Percentiles rank a stretch among this genome's conserved stretches.
These are phyloP conservation scores for Mucor irregularis DNA, from an alignment of 371 early-diverging fungal genomes.

Conservation along the genomic window DNA sequence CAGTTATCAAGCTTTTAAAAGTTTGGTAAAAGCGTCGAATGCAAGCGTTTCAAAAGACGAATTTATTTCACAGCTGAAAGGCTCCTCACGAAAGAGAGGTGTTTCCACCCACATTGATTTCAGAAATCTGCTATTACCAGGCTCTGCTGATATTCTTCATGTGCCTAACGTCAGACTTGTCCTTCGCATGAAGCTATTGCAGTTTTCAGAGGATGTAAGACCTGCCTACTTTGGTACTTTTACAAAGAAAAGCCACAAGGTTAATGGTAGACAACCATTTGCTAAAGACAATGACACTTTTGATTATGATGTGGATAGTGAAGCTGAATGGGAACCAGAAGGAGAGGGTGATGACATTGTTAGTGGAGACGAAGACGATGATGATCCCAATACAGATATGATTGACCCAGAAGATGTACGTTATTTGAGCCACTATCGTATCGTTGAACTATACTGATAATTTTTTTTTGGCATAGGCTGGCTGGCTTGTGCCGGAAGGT, in stretches of 20 bases:
- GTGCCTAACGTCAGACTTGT: constrained; percentile 32
- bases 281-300: constrained; percentile 59
- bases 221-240: constrained; percentile 87
- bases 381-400: constrained; percentile 44
- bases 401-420: constrained; percentile 49
- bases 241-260: constrained; percentile 58
- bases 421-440: too few species aligned
- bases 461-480: constrained; percentile 35
- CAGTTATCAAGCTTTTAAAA: constrained; percentile 6
- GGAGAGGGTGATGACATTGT: constrained; percentile 87
- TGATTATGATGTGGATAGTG: constrained; percentile 87
- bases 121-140: constrained; percentile 13
- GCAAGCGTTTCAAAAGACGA: neutral
- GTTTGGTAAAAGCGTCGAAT: neutral
- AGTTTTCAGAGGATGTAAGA: constrained; percentile 72
- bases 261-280: constrained; percentile 67
- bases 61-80: constrained; percentile 6
- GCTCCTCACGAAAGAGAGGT: constrained; percentile 24
- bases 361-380: constrained; percentile 78
- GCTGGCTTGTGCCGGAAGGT: constrained; percentile 76
- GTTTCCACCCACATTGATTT: constrained; percentile 16
- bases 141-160: constrained; percentile 24
- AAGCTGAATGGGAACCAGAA: constrained; percentile 90
- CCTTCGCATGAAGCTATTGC: constrained; percentile 68
- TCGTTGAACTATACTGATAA: too few species aligned